Percentiles rank a stretch among this genome's conserved stretches.
Evolutionary conservation across 164 flowering plant genomes (phyloP).

Genomic region (Chimonanthus salicifolius): DNA sequence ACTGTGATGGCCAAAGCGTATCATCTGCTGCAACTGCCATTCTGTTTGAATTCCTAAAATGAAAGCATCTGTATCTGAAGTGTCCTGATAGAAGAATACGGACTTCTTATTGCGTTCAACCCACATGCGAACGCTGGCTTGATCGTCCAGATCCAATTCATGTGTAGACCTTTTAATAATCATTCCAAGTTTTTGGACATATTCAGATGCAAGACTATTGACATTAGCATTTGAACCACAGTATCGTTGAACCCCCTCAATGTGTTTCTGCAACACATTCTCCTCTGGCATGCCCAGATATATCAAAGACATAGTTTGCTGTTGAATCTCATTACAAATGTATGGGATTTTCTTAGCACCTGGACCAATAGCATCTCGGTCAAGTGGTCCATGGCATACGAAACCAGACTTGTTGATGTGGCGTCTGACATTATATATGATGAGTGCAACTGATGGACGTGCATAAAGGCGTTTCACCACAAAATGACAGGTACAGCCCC

Average conservation of each 20-base stretch:
- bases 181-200: constrained; percentile 90
- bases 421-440: constrained; percentile 75
- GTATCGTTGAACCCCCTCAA: constrained; percentile 89
- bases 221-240: constrained; percentile 71
- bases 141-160: constrained; percentile 94
- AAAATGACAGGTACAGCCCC: constrained; percentile 92
- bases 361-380: constrained; percentile 95
- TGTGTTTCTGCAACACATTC: constrained; percentile 81
- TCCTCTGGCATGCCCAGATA: constrained; percentile 94
- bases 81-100: constrained; percentile 73
- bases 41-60: constrained; percentile 94
- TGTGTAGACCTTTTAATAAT: constrained; percentile 82
- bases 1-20: constrained; percentile 88
- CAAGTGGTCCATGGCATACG: constrained; percentile 96
- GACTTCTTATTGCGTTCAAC: constrained; percentile 77
- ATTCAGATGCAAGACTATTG: constrained; percentile 73
- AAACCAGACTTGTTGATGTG: constrained; percentile 88
- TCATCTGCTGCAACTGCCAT: constrained; percentile 97
- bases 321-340: constrained; percentile 80
- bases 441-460: constrained; percentile 77
- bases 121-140: constrained; percentile 90
- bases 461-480: constrained; percentile 87
- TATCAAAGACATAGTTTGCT: constrained; percentile 96
- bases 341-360: constrained; percentile 88
- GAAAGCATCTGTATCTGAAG: constrained; percentile 72